Evolutionary conservation across 2,329 filamentous ascomycete species (phyloP).

Genomic region (Harringtonia lauricola): DNA sequence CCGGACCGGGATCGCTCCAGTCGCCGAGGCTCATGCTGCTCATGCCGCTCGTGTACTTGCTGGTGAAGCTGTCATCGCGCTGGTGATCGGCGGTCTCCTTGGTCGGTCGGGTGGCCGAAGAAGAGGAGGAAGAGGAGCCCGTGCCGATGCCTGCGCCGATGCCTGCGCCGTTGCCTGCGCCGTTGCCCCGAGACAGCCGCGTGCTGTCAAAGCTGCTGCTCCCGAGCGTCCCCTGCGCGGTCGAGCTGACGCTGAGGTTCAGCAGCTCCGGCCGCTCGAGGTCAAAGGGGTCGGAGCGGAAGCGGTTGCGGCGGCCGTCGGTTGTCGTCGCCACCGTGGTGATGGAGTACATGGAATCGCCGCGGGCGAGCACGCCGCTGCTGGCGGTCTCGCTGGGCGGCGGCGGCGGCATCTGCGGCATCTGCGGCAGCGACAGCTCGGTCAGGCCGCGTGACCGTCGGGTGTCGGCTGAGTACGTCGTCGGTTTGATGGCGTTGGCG

Average conservation of each 20-base stretch:
- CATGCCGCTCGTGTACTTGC: constrained; percentile 40
- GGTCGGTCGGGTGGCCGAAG: too few species aligned
- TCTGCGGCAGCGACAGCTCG: constrained; percentile 7
- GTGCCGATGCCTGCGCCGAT: constrained; percentile 13
- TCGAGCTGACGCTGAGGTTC: constrained; percentile 15
- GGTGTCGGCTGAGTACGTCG: constrained; percentile 34
- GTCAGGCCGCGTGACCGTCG: constrained; percentile 38
- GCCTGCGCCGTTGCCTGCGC: constrained; percentile 3
- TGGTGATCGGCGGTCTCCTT: constrained; percentile 18
- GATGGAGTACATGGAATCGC: constrained; percentile 29
- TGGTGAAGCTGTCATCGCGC: constrained; percentile 27
- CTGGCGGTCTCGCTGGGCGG: constrained; percentile 14
- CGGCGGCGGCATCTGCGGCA: constrained; percentile 10
- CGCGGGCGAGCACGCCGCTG: constrained; percentile 10
- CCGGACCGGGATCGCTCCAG: constrained; percentile 44
- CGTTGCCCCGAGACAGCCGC: neutral
- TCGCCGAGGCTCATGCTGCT: constrained; percentile 35
- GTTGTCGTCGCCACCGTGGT: constrained; percentile 26
- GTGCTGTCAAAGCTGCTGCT: constrained; percentile 1
- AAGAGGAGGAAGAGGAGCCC: too few species aligned
- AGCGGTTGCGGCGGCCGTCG: constrained; percentile 31
- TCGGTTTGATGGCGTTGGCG: constrained; percentile 29
- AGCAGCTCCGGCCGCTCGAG: constrained; percentile 43
- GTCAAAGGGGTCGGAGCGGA: constrained; percentile 55
- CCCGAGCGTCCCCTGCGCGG: too few species aligned